A percentile compares a stretch with the other conserved stretches of the same genome.
Evolutionary conservation across 1,284 basidiomycete genomes (phyloP).

Genomic region (Salmacisia buchloeana): DNA sequence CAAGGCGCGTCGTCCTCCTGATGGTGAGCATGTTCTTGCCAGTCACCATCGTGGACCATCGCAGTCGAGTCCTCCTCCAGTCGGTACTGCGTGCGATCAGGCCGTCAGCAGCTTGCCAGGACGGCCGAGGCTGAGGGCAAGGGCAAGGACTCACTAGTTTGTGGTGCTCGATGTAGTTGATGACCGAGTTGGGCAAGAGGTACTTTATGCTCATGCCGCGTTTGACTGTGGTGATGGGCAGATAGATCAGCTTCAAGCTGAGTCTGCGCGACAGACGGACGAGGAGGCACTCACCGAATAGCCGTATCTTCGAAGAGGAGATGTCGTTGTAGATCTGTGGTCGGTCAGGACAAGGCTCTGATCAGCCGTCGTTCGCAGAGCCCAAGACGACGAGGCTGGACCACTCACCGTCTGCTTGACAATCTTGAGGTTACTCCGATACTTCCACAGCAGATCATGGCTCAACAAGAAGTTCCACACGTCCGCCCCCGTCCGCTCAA

Average conservation of each 20-base stretch:
- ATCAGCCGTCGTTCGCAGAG: background rate
- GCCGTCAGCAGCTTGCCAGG: background rate
- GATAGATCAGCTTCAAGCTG: background rate
- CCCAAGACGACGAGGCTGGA: background rate
- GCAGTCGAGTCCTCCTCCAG: background rate
- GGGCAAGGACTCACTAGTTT: slow-evolving; percentile 48
- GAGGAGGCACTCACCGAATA: slow-evolving; percentile 11
- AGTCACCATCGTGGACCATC: slow-evolving; percentile 5
- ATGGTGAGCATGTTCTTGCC: background rate
- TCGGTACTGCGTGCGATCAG: background rate
- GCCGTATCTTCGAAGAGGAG: slow-evolving; percentile 79
- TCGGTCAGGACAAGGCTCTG: background rate
- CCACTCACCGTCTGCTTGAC: slow-evolving; percentile 57
- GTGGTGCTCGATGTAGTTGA: slow-evolving; percentile 86
- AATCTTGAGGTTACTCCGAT: slow-evolving; percentile 78
- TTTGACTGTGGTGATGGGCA: background rate
- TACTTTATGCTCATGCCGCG: slow-evolving; percentile 80
- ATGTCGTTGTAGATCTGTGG: slow-evolving; percentile 89
- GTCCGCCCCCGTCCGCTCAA: slow-evolving; percentile 89
- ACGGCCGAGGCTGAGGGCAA: background rate
- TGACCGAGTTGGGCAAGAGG: slow-evolving; percentile 81
- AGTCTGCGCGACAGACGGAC: too few relatives aligned
- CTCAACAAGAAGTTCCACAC: slow-evolving; percentile 63
- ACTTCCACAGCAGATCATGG: slow-evolving; percentile 58
- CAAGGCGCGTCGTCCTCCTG: slow-evolving; percentile 3